Base-by-base conservation (phyloP, 768 basidiomycete genomes). In the Lactarius sanguifluus region DNA sequence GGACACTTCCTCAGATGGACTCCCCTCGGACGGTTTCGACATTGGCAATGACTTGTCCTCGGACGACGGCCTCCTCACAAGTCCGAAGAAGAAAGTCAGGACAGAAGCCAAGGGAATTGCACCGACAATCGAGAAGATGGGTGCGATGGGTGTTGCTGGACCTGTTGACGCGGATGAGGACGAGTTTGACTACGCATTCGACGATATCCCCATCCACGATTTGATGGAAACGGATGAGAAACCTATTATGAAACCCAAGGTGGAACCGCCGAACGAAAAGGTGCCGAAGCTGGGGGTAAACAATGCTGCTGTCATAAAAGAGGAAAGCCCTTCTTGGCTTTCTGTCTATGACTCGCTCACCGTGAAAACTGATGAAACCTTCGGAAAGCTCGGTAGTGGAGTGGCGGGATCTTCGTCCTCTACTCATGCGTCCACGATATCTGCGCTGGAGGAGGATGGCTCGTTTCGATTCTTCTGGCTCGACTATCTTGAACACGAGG, bases 381-480 rank as follows among this genome's bases (percentile, higher is more conserved):
- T 90, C 32, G 90, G 88, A 16, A 80, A 79, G 30, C 75, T 82
- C 38, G 73, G 76, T 5, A 73, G 41, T 18, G 57, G 70, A n/a
- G 65, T 70, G 3, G 58, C 62, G 1, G 69, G n/a, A 7, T 61
- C 73, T 8, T 66, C 75, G 18, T 76, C 78, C 7, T 71, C 76
- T 2, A 70, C 80, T 5, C 68, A 74, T 56, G 78, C 82, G 59
- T 67, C 73, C 73, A 76, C 81, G 25, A 70, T 86, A 8, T 83
- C 83, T 50, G 89, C 88, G 0, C 81, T 95, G 2, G 93, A 98
- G 73, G 78, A 84, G 5, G 94, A 97, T 69, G 94, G 93, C 1
- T 90, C 87, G 3, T 78, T 98, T 16, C 85, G 84, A 32, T 95
- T 99, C 81, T 99, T 89, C 80, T 99, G 97, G 97, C 81, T 98